These are phyloP conservation scores for Noccaea caerulescens DNA, from an alignment of 345 rosid genomes.

Conservation along the genomic window DNA sequence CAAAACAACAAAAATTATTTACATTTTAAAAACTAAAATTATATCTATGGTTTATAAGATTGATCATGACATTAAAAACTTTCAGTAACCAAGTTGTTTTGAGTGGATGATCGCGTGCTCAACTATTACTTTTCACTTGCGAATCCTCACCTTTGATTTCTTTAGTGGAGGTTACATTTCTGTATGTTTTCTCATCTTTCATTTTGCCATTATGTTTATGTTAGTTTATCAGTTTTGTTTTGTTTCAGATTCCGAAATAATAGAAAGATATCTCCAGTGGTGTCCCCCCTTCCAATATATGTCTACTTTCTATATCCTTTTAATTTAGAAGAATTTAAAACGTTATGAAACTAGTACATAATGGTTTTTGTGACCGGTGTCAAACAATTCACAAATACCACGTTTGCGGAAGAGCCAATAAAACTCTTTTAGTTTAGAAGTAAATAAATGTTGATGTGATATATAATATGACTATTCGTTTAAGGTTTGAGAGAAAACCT, in stretches of 20 bases:
- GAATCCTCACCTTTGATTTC: constrained; percentile 26
- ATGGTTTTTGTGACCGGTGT: background rate
- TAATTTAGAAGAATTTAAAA: background rate
- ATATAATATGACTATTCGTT: background rate
- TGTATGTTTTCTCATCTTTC: constrained; percentile 4
- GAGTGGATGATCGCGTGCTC: constrained; percentile 23
- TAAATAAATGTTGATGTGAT: background rate
- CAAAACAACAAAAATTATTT: background rate
- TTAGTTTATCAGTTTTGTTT: constrained; percentile 10
- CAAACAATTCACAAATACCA: background rate
- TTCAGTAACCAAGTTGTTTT: constrained; percentile 1
- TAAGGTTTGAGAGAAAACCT: background rate
- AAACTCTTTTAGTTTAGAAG: too few species aligned
- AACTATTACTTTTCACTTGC: constrained; percentile 17
- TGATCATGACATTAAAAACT: background rate
- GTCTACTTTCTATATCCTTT: background rate
- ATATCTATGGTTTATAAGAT: too few species aligned
- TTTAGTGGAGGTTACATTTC: constrained; percentile 16
- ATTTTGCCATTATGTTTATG: constrained; percentile 12
- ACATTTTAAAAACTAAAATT: background rate
- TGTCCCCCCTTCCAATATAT: background rate
- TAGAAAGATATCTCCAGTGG: background rate
- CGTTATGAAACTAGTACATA: background rate
- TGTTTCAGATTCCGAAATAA: background rate
- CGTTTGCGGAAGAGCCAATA: background rate